phyloP scores from a whole-genome alignment of 2,329 filamentous ascomycete genomes.

The Myriosclerotinia duriaeana region DNA sequence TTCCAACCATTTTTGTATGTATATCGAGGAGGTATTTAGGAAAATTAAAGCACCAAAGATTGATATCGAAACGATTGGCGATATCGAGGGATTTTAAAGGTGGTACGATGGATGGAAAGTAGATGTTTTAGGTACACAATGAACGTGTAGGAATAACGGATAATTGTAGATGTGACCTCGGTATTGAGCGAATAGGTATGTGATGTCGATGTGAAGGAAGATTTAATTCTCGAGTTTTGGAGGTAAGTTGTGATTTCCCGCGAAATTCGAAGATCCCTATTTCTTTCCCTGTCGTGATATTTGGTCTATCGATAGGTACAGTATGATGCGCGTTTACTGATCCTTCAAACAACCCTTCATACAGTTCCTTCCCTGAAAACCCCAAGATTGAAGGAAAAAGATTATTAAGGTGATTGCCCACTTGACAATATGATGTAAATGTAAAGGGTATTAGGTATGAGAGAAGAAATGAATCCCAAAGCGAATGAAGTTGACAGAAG shows the following conservation, averaged over 20 bases:
- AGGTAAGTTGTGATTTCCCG: background rate
- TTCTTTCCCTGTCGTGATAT: background rate
- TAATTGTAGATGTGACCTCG: background rate
- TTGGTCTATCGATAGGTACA: background rate
- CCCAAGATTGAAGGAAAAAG: background rate
- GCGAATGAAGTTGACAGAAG: background rate
- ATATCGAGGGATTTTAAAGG: constrained; percentile 11
- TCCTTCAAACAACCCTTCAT: too few species aligned
- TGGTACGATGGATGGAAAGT: background rate
- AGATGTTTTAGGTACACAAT: background rate
- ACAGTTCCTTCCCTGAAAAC: background rate
- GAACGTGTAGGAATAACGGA: too few species aligned
- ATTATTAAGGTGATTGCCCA: background rate
- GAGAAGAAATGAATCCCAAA: background rate
- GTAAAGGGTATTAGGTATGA: background rate
- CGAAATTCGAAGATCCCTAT: background rate
- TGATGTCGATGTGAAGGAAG: background rate
- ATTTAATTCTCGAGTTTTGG: background rate
- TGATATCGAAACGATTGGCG: constrained; percentile 22
- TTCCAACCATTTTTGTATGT: constrained; percentile 38
- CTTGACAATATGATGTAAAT: background rate
- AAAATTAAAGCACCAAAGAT: constrained; percentile 2
- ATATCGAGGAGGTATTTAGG: constrained; percentile 11
- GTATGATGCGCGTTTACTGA: background rate
- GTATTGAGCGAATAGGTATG: constrained; percentile 11